Percentiles rank a stretch among this genome's conserved stretches.
phyloP scores from a whole-genome alignment of 108 stramenopile genomes.

The Cylindrotheca fusiformis region DNA sequence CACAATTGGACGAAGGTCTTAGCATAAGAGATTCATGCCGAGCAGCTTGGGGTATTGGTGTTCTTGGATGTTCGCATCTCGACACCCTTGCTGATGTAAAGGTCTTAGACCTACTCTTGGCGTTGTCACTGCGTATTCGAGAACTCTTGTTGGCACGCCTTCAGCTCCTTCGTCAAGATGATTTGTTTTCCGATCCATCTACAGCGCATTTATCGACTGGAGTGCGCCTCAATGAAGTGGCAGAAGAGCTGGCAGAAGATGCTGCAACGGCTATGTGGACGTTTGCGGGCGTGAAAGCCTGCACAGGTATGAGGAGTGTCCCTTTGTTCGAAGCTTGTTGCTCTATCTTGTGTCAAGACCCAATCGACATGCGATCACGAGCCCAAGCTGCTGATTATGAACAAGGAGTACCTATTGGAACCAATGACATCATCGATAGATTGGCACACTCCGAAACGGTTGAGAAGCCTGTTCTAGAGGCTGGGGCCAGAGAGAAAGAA shows the following conservation, averaged over 20 bases:
- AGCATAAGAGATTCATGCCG: slow-evolving; percentile 48
- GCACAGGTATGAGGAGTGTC: slow-evolving; percentile 36
- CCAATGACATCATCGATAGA: slow-evolving; percentile 40
- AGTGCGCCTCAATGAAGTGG: slow-evolving; percentile 31
- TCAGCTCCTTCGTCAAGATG: slow-evolving; percentile 31
- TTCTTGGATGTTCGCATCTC: slow-evolving; percentile 29
- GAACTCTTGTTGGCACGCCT: slow-evolving; percentile 44
- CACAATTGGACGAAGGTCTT: slow-evolving; percentile 32
- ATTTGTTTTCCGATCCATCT: neutral
- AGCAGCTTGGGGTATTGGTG: slow-evolving; percentile 58
- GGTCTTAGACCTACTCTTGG: slow-evolving; percentile 29
- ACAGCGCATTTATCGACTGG: slow-evolving; percentile 14
- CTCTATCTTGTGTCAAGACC: slow-evolving; percentile 53
- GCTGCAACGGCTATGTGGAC: slow-evolving; percentile 51
- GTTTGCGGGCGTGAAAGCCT: slow-evolving; percentile 47
- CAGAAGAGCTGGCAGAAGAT: slow-evolving; percentile 51
- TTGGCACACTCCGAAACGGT: slow-evolving; percentile 37
- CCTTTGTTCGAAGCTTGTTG: slow-evolving; percentile 47
- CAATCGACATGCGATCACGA: slow-evolving; percentile 23
- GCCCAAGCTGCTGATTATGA: slow-evolving; percentile 30
- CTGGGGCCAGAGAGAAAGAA: slow-evolving; percentile 5
- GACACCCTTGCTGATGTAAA: slow-evolving; percentile 40
- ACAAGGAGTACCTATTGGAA: slow-evolving; percentile 16
- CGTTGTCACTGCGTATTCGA: slow-evolving; percentile 41
- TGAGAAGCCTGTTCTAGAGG: no score